Base-by-base conservation (phyloP, 352 stramenopile species). In the Phytophthora multivora region DNA sequence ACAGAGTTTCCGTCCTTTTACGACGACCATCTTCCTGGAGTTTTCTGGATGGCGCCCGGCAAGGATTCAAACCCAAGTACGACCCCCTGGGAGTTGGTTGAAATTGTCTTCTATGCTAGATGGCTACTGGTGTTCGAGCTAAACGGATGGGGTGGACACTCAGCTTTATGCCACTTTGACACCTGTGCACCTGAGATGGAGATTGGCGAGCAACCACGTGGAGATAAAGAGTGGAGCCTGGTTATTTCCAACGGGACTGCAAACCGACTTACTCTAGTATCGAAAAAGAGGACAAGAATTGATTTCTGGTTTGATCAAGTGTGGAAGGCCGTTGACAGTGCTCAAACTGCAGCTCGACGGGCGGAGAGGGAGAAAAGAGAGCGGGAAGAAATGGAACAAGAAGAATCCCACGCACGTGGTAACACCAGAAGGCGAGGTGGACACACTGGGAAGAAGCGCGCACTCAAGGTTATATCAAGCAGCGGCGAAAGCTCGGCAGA, bases 231-330 rank as follows among this genome's bases (percentile, higher is more conserved):
- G 47, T 83, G 74, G 77, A 71, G 59, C 19, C 63, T 86, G 48
- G 46, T 79, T 2, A 49, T 86, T 48, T 67, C 56, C 2, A 31
- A 35, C 23, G 49, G 26, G 23, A 45, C 26, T 30, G 33, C 16
- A 25, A 15, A 18, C 12, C 36, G 18, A 12, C 41, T 74, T 10
- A 66, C 55, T 5, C 42, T 86, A 0, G 63, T 81, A 50, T 77
- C 76, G 3, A 77, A 73, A 41, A 79, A 77, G 35, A 53, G 77
- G 42, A 73, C 71, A 21, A 72, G 77, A 57, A 77, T 86, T 30
- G 77, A 86, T 25, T 86, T 77, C 47, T 86, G 74, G 77, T 86
- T 72, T 64, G 77, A 86, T 63, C 71, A 83, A 69, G 66, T 86
- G 25, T 79, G 59, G 28, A 81, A 80, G 38, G 49, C 55, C 21